Percentiles rank a stretch among this genome's conserved stretches.
phyloP scores from a whole-genome alignment of 306 rosid genomes.

The Acacia acuminata region DNA sequence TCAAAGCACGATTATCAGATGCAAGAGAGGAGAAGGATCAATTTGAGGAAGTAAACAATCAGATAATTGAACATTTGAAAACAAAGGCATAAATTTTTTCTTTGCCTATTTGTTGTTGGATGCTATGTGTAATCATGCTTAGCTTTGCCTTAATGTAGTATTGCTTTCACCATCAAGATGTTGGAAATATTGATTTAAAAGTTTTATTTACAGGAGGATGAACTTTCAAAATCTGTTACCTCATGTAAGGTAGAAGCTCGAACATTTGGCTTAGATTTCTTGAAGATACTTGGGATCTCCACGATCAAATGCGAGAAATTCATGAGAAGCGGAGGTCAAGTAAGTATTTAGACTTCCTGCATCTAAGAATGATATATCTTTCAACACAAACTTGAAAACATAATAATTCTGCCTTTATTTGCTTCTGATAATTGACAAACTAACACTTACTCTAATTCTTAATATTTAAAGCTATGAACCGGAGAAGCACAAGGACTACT shows the following conservation, averaged over 20 bases:
- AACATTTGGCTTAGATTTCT: conserved; percentile 88
- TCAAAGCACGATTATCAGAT: conserved; percentile 79
- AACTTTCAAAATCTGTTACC: conserved; percentile 72
- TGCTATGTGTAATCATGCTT: no score
- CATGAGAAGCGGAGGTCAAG: conserved; percentile 83
- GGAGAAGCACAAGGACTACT: conserved; percentile 82
- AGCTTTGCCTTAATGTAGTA: no score
- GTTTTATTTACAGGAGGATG: conserved; percentile 75
- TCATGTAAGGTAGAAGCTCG: conserved; percentile 72
- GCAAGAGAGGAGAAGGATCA: conserved; percentile 94
- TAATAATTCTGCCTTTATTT: conserved; percentile 17
- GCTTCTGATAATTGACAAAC: conserved; percentile 12
- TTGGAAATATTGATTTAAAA: conserved; percentile 27
- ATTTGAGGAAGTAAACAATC: conserved; percentile 93
- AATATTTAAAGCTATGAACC: conserved; percentile 68
- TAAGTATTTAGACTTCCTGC: conserved; percentile 43
- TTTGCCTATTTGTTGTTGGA: conserved; percentile 11
- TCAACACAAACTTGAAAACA: conserved; percentile 12
- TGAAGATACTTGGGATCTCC: conserved; percentile 91
- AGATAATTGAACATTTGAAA: conserved; percentile 81
- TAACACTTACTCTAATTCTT: conserved; percentile 34
- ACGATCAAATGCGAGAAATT: conserved; percentile 64
- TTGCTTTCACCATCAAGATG: conserved; percentile 21
- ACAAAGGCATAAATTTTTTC: conserved; percentile 54
- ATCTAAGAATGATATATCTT: conserved; percentile 11